Evolutionary conservation across 139 green algal genomes (phyloP).

Genomic region (Dunaliella primolecta): DNA sequence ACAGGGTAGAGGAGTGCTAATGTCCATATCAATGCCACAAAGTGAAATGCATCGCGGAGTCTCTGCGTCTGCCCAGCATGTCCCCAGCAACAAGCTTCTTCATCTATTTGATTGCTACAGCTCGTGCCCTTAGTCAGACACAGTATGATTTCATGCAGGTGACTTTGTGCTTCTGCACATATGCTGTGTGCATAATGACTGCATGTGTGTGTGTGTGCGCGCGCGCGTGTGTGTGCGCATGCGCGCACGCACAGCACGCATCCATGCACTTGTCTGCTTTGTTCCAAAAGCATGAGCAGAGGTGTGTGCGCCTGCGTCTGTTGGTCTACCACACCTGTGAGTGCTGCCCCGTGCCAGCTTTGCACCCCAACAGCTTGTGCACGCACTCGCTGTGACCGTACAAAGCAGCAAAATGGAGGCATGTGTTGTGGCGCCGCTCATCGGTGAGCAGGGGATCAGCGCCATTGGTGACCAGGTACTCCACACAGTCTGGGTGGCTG

Average conservation of each 20-base stretch:
- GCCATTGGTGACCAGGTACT: conserved; percentile 48
- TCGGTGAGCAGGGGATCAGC: conserved; percentile 44
- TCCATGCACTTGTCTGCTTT: background rate
- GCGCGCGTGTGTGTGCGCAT: background rate
- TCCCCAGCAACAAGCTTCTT: too few species aligned
- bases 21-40: too few species aligned
- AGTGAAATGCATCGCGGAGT: too few species aligned
- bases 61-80: too few species aligned
- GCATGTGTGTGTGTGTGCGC: background rate
- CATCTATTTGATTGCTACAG: too few species aligned
- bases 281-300: background rate
- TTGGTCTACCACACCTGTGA: background rate
- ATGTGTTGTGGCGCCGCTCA: conserved; percentile 45
- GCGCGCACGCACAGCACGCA: conserved; percentile 3
- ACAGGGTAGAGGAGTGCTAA: too few species aligned
- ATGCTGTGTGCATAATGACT: too few species aligned
- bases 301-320: conserved; percentile 1
- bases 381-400: conserved; percentile 48
- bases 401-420: conserved; percentile 45
- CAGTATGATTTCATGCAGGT: too few species aligned
- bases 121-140: too few species aligned
- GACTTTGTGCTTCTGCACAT: too few species aligned
- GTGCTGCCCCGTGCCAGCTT: background rate
- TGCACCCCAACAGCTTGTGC: conserved; percentile 37
- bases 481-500: conserved; percentile 51